These are phyloP conservation scores for Diaporthe citri DNA, from an alignment of 2,329 filamentous ascomycete species.

Conservation along the genomic window DNA sequence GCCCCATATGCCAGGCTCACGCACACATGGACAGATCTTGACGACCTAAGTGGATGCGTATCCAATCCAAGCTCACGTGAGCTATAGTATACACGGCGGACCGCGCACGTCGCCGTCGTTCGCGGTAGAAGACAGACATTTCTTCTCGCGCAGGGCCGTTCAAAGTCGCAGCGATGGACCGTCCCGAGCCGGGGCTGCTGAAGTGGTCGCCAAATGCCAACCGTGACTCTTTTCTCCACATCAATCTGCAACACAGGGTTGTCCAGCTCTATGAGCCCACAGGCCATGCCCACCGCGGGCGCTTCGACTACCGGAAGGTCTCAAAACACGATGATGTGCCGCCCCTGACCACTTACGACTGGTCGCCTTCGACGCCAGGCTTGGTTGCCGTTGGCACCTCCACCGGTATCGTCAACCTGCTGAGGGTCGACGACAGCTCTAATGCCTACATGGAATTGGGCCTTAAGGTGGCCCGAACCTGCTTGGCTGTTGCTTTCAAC, in stretches of 20 bases:
- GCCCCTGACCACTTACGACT: constrained; percentile 74
- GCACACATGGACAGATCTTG: constrained; percentile 12
- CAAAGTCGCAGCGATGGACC: constrained; percentile 59
- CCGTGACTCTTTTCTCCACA: constrained; percentile 72
- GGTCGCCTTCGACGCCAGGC: constrained; percentile 72
- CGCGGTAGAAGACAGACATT: not conserved
- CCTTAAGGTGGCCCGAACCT: constrained; percentile 81
- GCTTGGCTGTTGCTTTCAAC: constrained; percentile 86
- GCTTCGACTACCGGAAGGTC: constrained; percentile 69
- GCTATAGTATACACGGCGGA: constrained; percentile 4
- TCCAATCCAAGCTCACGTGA: constrained; percentile 13
- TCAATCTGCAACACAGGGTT: constrained; percentile 73
- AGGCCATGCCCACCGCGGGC: constrained; percentile 67
- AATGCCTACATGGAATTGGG: constrained; percentile 75
- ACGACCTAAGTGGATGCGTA: not conserved
- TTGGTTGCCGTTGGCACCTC: constrained; percentile 82
- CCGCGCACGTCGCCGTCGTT: not conserved
- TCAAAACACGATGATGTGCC: constrained; percentile 74
- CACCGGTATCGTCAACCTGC: constrained; percentile 79
- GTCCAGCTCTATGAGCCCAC: constrained; percentile 74
- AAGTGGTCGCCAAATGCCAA: constrained; percentile 74
- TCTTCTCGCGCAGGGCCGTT: not conserved
- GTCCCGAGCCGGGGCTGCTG: constrained; percentile 72
- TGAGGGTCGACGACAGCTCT: constrained; percentile 78
- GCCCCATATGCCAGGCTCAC: not conserved